These are phyloP conservation scores for Alternaria sp. DNA, from an alignment of 2,329 filamentous ascomycete species.

Conservation along the genomic window DNA sequence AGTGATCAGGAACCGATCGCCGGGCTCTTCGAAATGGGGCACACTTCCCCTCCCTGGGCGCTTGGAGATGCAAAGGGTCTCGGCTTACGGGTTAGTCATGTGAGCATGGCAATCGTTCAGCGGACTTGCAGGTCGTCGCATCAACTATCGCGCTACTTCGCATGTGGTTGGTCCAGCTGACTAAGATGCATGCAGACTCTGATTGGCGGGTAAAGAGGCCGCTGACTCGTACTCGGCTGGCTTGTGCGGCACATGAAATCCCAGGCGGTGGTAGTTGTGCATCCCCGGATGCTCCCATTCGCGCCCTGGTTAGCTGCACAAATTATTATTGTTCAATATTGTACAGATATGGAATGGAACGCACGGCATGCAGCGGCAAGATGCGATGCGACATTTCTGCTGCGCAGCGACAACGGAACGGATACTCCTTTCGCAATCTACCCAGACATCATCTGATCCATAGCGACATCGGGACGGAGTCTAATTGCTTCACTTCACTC, in stretches of 20 bases:
- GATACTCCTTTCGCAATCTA: neutral
- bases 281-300: conserved; percentile 4
- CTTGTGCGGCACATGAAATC: neutral
- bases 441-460: neutral
- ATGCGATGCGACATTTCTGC: neutral
- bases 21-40: conserved; percentile 3
- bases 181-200: neutral
- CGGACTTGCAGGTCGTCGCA: neutral
- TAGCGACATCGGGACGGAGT: neutral
- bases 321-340: neutral
- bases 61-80: neutral
- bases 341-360: neutral
- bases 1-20: conserved; percentile 10
- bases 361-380: neutral
- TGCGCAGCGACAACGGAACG: neutral
- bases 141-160: neutral
- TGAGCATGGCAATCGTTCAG: neutral
- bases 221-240: neutral
- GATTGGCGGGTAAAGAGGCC: neutral
- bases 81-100: conserved; percentile 1
- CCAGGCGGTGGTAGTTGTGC: neutral
- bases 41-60: neutral
- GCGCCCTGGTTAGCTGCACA: neutral
- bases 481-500: neutral
- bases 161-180: neutral